Base-by-base conservation (phyloP, 2,329 filamentous ascomycete species). In the Trichoderma sp. region DNA sequence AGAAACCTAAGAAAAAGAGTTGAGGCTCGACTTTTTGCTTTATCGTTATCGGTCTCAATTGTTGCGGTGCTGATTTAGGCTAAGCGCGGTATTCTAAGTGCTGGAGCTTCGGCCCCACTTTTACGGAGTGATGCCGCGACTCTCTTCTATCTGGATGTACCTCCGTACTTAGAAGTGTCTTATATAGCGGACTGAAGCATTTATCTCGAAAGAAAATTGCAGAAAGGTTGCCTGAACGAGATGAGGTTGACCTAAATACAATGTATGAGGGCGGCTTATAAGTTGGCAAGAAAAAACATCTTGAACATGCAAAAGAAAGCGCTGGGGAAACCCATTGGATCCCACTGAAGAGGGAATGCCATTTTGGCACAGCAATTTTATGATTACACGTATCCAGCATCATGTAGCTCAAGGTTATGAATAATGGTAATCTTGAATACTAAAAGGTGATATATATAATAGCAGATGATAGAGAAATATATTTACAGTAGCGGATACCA, bases 21-120 rank as follows among this genome's bases (percentile, higher is more conserved):
- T 32, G 30, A 66, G 26, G 24, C 61, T 63, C 24, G 28, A 68
- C 64, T 68, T 68, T 68, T 68, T 68, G 30, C 47, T 58, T 68
- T 57, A 58, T 68, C 53, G 64, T 68, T 68, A 68, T 68, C 64
- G 24, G 72, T 73, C 9, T 58, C 51, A 75, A 77, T 78, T 77
- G 47, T 3, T 21, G 47, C 5, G 47, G 47, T 24, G 47, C 47
- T 53, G n/a, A 14, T 53, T 53, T 53, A 53, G 47, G 47, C 47
- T 53, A 24, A 53, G 47, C 47, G 47, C 47, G 11, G 11, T 24
- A 12, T 6, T 51, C 1, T 1, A 53, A 53, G 11, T 51, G 43
- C 43, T 51, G 43, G 43, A 51, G n/a, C 8, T 11, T 51, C 43
- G 3, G 43, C 4, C 43, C 43, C n/a, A 6, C n/a, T 51, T 36